Base-by-base conservation (phyloP, 2,329 filamentous ascomycete species). In the Juglanconis oblonga region DNA sequence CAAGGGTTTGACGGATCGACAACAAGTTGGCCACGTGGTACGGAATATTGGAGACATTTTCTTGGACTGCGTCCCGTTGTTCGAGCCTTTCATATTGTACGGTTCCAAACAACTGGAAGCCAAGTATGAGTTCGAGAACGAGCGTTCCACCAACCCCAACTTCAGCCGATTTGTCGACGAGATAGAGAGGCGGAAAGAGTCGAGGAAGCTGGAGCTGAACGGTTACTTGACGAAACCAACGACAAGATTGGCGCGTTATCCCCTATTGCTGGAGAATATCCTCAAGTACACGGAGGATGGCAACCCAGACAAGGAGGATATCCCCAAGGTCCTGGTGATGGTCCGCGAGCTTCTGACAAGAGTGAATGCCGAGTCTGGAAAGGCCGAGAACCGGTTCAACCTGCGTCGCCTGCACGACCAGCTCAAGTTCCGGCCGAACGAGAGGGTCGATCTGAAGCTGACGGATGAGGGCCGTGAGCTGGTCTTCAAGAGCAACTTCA, bases 161-260 rank as follows among this genome's bases (percentile, higher is more conserved):
- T 99, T 99, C 73, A 81, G 89, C 55, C 91, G 90, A 69, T 97
- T 98, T 67, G 95, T 98, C 32, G 95, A 99, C 66, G 93, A 98
- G 73, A 96, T 96, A 5, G 95, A 99, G 74, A 84, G 95, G 61
- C 85, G 96, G 67, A 97, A 97, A 73, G 95, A 99, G 74, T 98
- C 94, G 5, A 86, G 95, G 65, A 99, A 99, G 76, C 81, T 99
- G 51, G 95, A 99, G 74, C 80, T 99, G 61, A 99, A 99, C 73
- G 95, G 95, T 67, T 99, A 99, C 71, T 81, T 99, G 55, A 99
- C 95, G 8, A 99, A 99, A 75, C 95, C 95, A 1, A 99, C 95
- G 1, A 99, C 95, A 17, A 87, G 95, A 78, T 79, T 99, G 69
- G 95, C 95, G 47, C 87, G 95, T 74, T 99, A 99, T 73, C 95